Conservation (phyloP, 1,284 basidiomycete species). For the Malassezia sp. region DNA sequence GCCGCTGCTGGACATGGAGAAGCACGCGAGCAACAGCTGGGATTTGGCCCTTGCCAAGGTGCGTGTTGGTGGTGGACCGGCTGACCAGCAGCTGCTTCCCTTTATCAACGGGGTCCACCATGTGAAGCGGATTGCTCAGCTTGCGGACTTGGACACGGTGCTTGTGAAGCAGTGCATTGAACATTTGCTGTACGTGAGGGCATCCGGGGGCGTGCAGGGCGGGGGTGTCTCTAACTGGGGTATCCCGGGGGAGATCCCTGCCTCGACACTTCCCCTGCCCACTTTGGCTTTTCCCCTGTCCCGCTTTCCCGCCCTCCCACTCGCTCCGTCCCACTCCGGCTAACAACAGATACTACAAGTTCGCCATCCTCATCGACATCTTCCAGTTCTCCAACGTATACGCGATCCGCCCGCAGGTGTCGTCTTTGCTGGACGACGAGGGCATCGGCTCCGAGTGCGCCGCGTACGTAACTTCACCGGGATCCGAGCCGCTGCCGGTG, state of each 20-base stretch:
- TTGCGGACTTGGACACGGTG: constrained; percentile 77
- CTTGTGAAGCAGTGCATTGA: constrained; percentile 77
- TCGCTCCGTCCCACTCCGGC: too few species aligned
- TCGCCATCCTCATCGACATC: constrained; percentile 87
- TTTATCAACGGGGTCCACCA: constrained; percentile 84
- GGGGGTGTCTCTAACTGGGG: too few species aligned
- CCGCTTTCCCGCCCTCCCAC: too few species aligned
- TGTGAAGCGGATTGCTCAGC: constrained; percentile 74
- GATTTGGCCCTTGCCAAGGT: constrained; percentile 83
- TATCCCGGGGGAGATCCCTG: too few species aligned
- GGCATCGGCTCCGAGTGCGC: constrained; percentile 79
- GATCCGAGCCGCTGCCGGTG: constrained; percentile 47
- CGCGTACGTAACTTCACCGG: constrained; percentile 68
- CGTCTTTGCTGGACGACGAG: constrained; percentile 68
- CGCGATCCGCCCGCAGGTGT: constrained; percentile 68
- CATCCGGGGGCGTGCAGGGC: constrained; percentile 51
- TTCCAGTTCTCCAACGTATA: constrained; percentile 94
- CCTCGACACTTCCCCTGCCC: too few species aligned
- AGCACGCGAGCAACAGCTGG: constrained; percentile 79
- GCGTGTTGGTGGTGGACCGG: too few species aligned
- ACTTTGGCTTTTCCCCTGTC: constrained; percentile 48
- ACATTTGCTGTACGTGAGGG: constrained; percentile 86
- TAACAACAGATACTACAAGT: constrained; percentile 97
- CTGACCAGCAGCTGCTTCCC: too few species aligned
- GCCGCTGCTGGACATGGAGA: constrained; percentile 69